These are phyloP conservation scores for Amphibolis antarctica DNA, from an alignment of 106 monocot species.

Conservation along the genomic window DNA sequence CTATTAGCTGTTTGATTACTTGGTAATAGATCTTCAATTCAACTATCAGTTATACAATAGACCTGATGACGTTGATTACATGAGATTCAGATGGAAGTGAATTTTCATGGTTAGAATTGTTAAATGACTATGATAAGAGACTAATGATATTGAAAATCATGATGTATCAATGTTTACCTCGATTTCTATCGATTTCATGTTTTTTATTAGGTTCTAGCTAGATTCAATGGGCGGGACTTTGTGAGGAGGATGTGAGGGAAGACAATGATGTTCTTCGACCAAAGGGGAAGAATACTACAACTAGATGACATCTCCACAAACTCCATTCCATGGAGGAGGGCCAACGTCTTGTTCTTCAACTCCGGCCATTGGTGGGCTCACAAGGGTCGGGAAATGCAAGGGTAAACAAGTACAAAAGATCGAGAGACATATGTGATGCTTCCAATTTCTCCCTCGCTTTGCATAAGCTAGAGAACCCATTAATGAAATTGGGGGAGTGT, in stretches of 20 bases:
- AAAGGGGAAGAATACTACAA: slow-evolving; percentile 44
- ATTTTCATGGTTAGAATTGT: no score
- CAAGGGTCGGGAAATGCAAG: slow-evolving; percentile 59
- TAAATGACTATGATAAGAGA: no score
- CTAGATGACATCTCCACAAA: slow-evolving; percentile 51
- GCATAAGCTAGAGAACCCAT: no score
- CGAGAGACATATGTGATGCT: no score
- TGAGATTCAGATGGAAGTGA: slow-evolving; percentile 65
- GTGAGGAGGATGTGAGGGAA: slow-evolving; percentile 34
- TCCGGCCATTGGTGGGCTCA: slow-evolving; percentile 98
- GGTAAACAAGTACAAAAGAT: slow-evolving; percentile 28
- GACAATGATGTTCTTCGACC: slow-evolving; percentile 35
- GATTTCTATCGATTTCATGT: no score
- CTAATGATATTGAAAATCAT: no score
- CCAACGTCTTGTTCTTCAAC: slow-evolving; percentile 70
- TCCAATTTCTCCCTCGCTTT: no score
- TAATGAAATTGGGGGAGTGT: no score
- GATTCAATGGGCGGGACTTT: slow-evolving; percentile 39
- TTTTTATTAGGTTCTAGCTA: not conserved
- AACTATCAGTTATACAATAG: slow-evolving; percentile 75
- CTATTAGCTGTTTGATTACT: slow-evolving; percentile 47
- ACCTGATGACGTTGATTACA: slow-evolving; percentile 56
- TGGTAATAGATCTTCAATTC: slow-evolving; percentile 64
- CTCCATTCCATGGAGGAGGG: slow-evolving; percentile 42
- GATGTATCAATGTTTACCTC: no score